Base-by-base conservation (phyloP, 2,329 filamentous ascomycete genomes). In the Aureobasidium musti region DNA sequence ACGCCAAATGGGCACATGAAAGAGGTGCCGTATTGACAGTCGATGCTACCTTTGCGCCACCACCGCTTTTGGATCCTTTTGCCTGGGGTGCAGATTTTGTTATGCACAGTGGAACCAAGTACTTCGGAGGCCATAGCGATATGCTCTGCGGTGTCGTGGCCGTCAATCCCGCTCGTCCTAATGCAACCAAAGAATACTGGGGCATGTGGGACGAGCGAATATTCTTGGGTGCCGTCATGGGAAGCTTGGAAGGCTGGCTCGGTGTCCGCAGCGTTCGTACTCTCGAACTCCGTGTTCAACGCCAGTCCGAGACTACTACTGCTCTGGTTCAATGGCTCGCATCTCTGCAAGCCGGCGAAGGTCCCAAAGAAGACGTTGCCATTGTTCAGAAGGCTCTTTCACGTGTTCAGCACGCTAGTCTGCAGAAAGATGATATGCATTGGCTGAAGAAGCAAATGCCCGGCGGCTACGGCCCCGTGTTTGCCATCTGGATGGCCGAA, bases 41-140 rank as follows among this genome's bases (percentile, higher is more conserved):
- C 1, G 95, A 99, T 78, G 88, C 91, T 2, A 99, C 95, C 0
- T 97, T 99, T 78, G 95, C 88, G 3, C 95, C 95, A 47, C 95
- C 95, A 37, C 91, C 91, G 33, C 81, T 99, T 67, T 89, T 92
- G 76, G 91, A 97, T 73, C 93, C 95, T 0, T 95, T 98, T 73
- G 75, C 77, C 33, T 89, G 85, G 76, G 94, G 92, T 54, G 92
- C 90, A 33, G 94, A 98, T 78, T 79, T 93, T 0, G 86, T 97
- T 39, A 90, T 98, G 91, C 95, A 99, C 79, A 90, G 86, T 61
- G 95, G 92, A 3, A 97, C 93, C 21, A 99, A 98, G 82, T 99
- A 98, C 79, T 87, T 99, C 71, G 95, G 95, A 23, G 95, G 95
- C 0, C 95, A 99, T 79, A 94, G 89, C 70, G 95, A 99, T 79